A percentile compares a stretch with the other conserved stretches of the same genome.
Evolutionary conservation across 495 filamentous ascomycete species (phyloP).

Genomic region (Penicillium desertorum): DNA sequence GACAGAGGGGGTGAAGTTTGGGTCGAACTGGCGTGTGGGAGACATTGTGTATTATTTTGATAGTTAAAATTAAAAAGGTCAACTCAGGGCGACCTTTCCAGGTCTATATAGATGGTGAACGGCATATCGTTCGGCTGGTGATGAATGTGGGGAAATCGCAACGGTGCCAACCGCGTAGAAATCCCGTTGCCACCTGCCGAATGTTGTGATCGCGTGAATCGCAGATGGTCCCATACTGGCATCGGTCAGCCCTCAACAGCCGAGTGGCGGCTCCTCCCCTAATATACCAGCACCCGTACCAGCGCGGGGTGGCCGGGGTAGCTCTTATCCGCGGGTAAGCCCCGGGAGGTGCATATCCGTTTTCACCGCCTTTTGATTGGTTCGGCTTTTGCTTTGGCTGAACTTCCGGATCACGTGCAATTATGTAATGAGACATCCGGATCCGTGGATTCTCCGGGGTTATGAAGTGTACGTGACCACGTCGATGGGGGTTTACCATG

Average conservation of each 20-base stretch:
- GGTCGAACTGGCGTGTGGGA: conserved; percentile 56
- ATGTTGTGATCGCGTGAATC: conserved; percentile 10
- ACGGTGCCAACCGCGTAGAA: conserved; percentile 10
- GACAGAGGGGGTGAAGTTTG: conserved; percentile 73
- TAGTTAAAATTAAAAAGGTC: not conserved
- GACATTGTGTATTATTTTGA: conserved; percentile 32
- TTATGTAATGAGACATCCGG: no score
- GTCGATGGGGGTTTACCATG: no score
- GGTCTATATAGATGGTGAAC: conserved; percentile 31
- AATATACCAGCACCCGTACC: conserved; percentile 1
- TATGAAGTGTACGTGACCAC: no score
- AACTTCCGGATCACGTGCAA: not conserved
- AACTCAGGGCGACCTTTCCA: conserved; percentile 2
- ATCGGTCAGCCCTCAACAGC: conserved; percentile 13
- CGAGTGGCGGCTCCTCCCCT: conserved; percentile 12
- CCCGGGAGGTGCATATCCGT: conserved; percentile 1
- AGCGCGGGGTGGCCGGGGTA: conserved; percentile 13
- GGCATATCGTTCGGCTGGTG: conserved; percentile 33
- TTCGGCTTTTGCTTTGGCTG: not conserved
- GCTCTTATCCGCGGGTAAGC: conserved; percentile 13
- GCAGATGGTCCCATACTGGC: not conserved
- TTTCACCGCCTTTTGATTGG: not conserved
- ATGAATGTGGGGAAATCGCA: conserved; percentile 19
- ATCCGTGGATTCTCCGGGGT: no score
- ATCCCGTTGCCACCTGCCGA: conserved; percentile 27